These are phyloP conservation scores for Hanseniaspora clermontiae DNA, from an alignment of 805 yeast genomes.

Conservation along the genomic window DNA sequence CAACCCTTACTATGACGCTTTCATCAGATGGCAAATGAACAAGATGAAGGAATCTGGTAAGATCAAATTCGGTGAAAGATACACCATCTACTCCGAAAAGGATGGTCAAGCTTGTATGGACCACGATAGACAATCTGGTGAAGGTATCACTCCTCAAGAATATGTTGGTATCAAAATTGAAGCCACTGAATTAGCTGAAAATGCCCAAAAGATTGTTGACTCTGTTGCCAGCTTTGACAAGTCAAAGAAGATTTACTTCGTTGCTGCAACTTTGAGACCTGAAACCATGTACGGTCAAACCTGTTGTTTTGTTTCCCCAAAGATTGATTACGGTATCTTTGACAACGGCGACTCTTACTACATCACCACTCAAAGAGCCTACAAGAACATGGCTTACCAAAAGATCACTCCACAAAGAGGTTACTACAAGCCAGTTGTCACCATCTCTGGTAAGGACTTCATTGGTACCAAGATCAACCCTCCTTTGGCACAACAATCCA, in stretches of 20 bases:
- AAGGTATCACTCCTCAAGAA: constrained; percentile 94
- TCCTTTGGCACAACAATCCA: constrained; percentile 59
- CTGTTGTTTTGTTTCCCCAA: constrained; percentile 94
- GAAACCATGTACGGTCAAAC: constrained; percentile 99
- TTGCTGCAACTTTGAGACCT: constrained; percentile 96
- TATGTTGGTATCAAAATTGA: constrained; percentile 85
- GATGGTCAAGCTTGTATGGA: constrained; percentile 99
- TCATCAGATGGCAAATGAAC: constrained; percentile 93
- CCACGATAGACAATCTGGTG: constrained; percentile 94
- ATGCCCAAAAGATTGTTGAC: constrained; percentile 30
- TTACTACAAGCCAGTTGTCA: constrained; percentile 44
- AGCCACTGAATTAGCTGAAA: constrained; percentile 44
- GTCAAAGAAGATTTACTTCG: constrained; percentile 59
- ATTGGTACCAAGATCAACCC: constrained; percentile 81
- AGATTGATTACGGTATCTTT: constrained; percentile 80
- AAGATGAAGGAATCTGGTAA: constrained; percentile 72
- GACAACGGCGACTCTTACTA: constrained; percentile 67
- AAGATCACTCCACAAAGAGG: constrained; percentile 85
- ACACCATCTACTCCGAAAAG: constrained; percentile 91
- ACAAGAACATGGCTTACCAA: constrained; percentile 94
- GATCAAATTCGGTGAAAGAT: constrained; percentile 95
- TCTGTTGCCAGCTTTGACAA: constrained; percentile 28
- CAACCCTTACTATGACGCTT: constrained; percentile 89
- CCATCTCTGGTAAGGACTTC: constrained; percentile 56
- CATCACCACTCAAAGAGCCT: constrained; percentile 88